Evolutionary conservation across 2,329 filamentous ascomycete species (phyloP), one percentile per base, ranked within the genome.

Genomic region (Alternaria tenuissima): DNA sequence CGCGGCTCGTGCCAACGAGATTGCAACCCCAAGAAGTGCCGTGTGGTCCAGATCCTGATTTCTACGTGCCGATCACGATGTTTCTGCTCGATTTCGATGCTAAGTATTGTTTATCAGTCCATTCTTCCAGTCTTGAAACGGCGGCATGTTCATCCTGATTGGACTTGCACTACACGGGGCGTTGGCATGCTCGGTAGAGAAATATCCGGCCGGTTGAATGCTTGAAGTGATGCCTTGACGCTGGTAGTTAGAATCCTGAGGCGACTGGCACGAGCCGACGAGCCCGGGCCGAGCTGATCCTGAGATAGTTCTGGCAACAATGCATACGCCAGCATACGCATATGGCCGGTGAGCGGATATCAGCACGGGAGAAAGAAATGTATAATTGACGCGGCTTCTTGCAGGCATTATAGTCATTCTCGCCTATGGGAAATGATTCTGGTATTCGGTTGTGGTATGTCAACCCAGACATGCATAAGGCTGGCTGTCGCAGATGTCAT

Each of bases 401-500:
- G 34, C 24, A 48, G n/a, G 24, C 30, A 14, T 4, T 16, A 8
- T 24, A 39, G n/a, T 43, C 7, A 9, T 8, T 12, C 24, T 34
- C 28, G 18, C 58, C 57, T 57, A 62, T 63, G 4, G 18, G 1
- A 26, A 1, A 11, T 1, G n/a, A 14, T 30, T 20, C 3, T 18
- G 18, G 16, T 4, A 32, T 14, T 44, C 52, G 42, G 46, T 24
- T 42, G 12, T 41, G 30, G 54, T 46, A 16, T 32, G 46, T 26
- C 22, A 57, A 47, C 52, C 41, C 64, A 63, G 2, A 32, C 24
- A 44, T 54, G n/a, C 34, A 51, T 57, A 49, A 65, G 61, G 63
- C 67, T 67, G 67, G 59, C 20, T 20, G n/a, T 18, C 30, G 34
- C 47, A 49, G 20, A 18, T 48, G 55, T 61, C 59, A 62, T 49